phyloP scores from a whole-genome alignment of 2,329 filamentous ascomycete genomes.

The Microcyclospora tardicrescens region DNA sequence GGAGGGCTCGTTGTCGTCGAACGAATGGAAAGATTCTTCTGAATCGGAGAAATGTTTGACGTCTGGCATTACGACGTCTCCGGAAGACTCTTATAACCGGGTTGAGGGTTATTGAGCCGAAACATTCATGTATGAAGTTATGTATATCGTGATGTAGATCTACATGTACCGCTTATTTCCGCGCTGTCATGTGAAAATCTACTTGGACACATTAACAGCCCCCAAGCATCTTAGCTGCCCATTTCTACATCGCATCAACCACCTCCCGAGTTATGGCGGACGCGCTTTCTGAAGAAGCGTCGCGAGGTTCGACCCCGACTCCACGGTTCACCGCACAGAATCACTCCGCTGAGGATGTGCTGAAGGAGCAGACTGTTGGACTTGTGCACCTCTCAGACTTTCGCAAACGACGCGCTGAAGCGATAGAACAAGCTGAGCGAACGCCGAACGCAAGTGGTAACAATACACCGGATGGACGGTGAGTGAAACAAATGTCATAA shows the following conservation, averaged over 20 bases:
- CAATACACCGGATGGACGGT: slow-evolving; percentile 47
- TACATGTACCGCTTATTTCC: too few relatives aligned
- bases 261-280: too few relatives aligned
- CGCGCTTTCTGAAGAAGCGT: neutral
- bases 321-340: slow-evolving; percentile 63
- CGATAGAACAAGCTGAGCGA: slow-evolving; percentile 62
- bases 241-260: too few relatives aligned
- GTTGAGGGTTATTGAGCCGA: too few relatives aligned
- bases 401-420: slow-evolving; percentile 86
- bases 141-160: too few relatives aligned
- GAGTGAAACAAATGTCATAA: slow-evolving; percentile 22
- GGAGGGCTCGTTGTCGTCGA: slow-evolving; percentile 14
- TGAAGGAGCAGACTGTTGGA: slow-evolving; percentile 79
- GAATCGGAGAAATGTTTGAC: slow-evolving; percentile 15
- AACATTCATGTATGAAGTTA: too few relatives aligned
- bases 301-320: slow-evolving; percentile 1
- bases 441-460: slow-evolving; percentile 42
- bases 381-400: slow-evolving; percentile 88
- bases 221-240: too few relatives aligned
- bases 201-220: too few relatives aligned
- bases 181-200: too few relatives aligned
- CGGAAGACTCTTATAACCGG: too few relatives aligned
- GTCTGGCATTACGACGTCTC: slow-evolving; percentile 4
- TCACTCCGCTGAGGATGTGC: slow-evolving; percentile 63
- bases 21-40: slow-evolving; percentile 21